phyloP scores from a whole-genome alignment of 768 basidiomycete genomes.

The Suillus spraguei region DNA sequence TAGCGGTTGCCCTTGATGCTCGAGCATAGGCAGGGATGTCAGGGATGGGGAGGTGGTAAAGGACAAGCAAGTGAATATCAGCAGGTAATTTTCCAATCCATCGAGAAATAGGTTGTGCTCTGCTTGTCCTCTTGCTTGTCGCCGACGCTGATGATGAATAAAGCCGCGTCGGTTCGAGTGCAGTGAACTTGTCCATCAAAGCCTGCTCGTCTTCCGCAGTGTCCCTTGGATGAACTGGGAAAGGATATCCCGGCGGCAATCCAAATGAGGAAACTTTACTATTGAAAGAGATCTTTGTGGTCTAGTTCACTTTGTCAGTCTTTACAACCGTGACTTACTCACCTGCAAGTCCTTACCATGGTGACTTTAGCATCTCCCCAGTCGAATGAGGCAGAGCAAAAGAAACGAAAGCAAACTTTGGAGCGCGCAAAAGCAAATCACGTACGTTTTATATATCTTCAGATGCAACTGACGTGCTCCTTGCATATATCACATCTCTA shows the following conservation, averaged over 20 bases:
- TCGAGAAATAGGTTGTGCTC: constrained; percentile 27
- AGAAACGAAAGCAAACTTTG: constrained; percentile 50
- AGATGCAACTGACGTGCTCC: constrained; percentile 3
- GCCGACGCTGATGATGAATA: constrained; percentile 38
- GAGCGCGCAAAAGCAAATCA: constrained; percentile 61
- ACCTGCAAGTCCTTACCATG: constrained; percentile 20
- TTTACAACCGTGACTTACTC: not conserved
- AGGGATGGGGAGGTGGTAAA: constrained; percentile 74
- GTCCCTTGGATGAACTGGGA: not conserved
- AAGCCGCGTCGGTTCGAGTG: constrained; percentile 74
- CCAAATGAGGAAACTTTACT: constrained; percentile 7
- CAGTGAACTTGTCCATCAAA: constrained; percentile 83
- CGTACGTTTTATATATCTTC: constrained; percentile 38
- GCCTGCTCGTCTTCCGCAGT: constrained; percentile 12
- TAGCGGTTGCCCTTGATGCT: constrained; percentile 62
- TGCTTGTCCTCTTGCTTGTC: constrained; percentile 4
- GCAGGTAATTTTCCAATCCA: constrained; percentile 80
- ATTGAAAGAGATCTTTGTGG: constrained; percentile 7
- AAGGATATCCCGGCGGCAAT: constrained; percentile 5
- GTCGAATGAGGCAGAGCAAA: constrained; percentile 31
- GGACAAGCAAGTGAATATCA: constrained; percentile 73
- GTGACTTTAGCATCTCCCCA: constrained; percentile 25
- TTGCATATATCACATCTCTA: constrained; percentile 8
- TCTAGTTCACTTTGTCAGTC: constrained; percentile 1
- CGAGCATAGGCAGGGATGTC: constrained; percentile 80